Evolutionary conservation across 768 basidiomycete genomes (phyloP).

Genomic region (Gloeophyllum trabeum): DNA sequence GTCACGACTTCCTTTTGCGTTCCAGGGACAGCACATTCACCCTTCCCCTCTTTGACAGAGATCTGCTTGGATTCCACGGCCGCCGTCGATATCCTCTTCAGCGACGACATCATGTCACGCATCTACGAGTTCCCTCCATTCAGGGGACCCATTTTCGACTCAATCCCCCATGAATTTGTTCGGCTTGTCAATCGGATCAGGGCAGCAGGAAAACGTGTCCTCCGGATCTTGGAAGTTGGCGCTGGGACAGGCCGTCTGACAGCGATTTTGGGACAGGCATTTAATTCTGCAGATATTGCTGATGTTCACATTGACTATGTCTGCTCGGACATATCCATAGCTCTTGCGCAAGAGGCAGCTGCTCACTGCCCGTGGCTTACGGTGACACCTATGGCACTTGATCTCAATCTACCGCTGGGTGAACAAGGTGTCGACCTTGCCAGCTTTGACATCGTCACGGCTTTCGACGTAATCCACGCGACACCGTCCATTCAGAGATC

Average conservation of each 20-base stretch:
- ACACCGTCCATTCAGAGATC: slow-evolving; percentile 4
- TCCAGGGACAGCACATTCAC: neutral
- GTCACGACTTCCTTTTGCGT: too few relatives aligned
- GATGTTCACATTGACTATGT: slow-evolving; percentile 9
- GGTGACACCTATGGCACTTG: slow-evolving; percentile 7
- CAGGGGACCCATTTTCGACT: slow-evolving; percentile 6
- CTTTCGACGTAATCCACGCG: slow-evolving; percentile 10
- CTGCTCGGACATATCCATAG: slow-evolving; percentile 7
- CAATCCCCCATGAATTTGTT: slow-evolving; percentile 2
- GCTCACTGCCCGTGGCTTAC: slow-evolving; percentile 9
- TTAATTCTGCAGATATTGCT: slow-evolving; percentile 7
- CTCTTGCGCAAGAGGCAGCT: slow-evolving; percentile 8
- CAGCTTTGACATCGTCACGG: slow-evolving; percentile 10
- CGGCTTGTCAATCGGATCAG: slow-evolving; percentile 3
- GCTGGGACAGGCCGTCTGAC: slow-evolving; percentile 10
- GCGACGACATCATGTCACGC: slow-evolving; percentile 9
- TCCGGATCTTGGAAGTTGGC: slow-evolving; percentile 12
- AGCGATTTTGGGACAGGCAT: slow-evolving; percentile 8
- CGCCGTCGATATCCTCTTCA: slow-evolving; percentile 9
- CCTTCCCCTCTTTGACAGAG: neutral
- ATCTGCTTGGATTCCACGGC: slow-evolving; percentile 4
- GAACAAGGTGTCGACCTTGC: slow-evolving; percentile 7
- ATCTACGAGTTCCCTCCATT: slow-evolving; percentile 9
- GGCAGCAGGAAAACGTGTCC: slow-evolving; percentile 9
- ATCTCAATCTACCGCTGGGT: slow-evolving; percentile 6